Evolutionary conservation across 208 protist species (phyloP), one percentile per base, ranked within the genome.

Genomic region (Crithidia thermophila): DNA sequence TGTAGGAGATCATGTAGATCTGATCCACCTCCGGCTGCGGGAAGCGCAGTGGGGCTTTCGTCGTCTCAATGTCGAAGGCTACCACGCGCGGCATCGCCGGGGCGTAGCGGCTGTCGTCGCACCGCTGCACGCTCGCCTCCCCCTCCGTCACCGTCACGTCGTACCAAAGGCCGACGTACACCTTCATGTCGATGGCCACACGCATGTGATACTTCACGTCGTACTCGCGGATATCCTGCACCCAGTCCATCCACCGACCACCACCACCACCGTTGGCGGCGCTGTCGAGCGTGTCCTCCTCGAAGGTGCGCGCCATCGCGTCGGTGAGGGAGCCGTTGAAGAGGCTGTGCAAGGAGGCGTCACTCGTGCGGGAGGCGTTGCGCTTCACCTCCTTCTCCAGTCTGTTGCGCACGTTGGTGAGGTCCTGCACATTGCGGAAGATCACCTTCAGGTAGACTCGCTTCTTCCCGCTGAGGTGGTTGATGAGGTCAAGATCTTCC

Each of bases 1-100:
- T 99, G 86, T 99, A 99, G 4, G 99, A 99, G 57, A 99, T 99
- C 98, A 99, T 99, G 88, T 99, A 99, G 39, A 99, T 98, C 63
- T 94, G 79, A 87, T 99, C 99, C 14, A 91, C 85, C 49, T 97
- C 76, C 11, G 94, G 91, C 63, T 99, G 98, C 25, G 99, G 99
- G 78, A 99, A 99, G 72, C 98, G 99, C 42, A 99, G 82, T 30
- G 98, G 99, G 5, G 92, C 79, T 73, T 99, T 99, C 1, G 98
- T 99, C 7, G 96, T 99, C 73, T 99, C 99, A 72, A 99, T 99
- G 91, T 99, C 99, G 64, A 99, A 99, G 1, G 98, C 97, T 30
- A 90, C 89, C 2, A 98, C 83, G 3, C 80, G 77, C 8, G 95
- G 95, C 81, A 98, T 93, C 3, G 97, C 88, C 8, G 95, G 93